phyloP scores from a whole-genome alignment of 805 yeast genomes.

The Myxozyma sirexii region DNA sequence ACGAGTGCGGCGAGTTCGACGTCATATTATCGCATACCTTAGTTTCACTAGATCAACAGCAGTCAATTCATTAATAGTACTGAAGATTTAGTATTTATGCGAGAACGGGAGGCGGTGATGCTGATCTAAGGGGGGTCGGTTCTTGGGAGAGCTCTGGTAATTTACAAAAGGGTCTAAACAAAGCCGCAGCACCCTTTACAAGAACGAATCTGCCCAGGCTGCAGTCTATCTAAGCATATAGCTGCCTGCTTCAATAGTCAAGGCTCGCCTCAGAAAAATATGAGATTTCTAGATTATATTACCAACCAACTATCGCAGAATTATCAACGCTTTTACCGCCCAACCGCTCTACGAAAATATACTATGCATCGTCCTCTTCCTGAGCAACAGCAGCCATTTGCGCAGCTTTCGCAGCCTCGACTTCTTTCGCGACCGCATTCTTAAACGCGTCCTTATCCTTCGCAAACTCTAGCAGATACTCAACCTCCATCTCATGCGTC shows the following conservation, averaged over 20 bases:
- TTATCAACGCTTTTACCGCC: background rate
- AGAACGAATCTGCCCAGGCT: too few relatives aligned
- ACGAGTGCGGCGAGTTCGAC: conserved; percentile 7
- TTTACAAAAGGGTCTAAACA: too few relatives aligned
- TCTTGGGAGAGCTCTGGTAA: too few relatives aligned
- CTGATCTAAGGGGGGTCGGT: too few relatives aligned
- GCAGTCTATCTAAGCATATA: too few relatives aligned
- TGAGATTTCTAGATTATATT: too few relatives aligned
- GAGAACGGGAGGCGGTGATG: too few relatives aligned
- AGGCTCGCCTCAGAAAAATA: too few relatives aligned
- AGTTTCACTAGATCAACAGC: background rate
- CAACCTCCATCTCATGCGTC: conserved; percentile 89
- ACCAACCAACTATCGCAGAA: background rate
- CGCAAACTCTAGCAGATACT: conserved; percentile 76
- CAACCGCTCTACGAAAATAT: background rate
- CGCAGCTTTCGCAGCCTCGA: conserved; percentile 22
- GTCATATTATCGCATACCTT: background rate
- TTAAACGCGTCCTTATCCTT: conserved; percentile 58
- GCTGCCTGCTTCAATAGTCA: too few relatives aligned
- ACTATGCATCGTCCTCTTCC: conserved; percentile 23
- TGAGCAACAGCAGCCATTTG: conserved; percentile 3
- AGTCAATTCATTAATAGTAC: too few relatives aligned
- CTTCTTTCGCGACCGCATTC: conserved; percentile 49
- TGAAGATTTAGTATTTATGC: too few relatives aligned
- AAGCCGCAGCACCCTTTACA: too few relatives aligned